Base-by-base conservation (phyloP, 148 eudicot species). In the Fagopyrum esculentum region DNA sequence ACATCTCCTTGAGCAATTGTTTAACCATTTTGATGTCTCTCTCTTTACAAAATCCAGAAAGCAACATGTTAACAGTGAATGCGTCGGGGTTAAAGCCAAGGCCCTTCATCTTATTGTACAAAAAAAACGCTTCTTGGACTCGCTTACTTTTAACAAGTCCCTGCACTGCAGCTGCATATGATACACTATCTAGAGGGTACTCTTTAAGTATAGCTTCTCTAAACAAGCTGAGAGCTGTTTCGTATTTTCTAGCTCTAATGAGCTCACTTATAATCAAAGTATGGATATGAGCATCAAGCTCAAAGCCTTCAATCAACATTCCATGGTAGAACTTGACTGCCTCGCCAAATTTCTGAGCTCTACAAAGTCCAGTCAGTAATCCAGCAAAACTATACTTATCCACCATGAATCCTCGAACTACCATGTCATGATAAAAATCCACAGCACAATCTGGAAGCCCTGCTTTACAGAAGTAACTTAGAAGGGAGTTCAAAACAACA, bases 361-460 rank as follows among this genome's bases (percentile, higher is more conserved):
- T 73, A 74, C 86, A 85, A 4, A 83, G 75, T 54, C 85, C 88
- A 51, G 63, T 51, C 29, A 87, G 80, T 70, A 85, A 73, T 73
- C 82, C 87, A 77, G 87, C 78, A 79, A 74, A 85, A 77, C 81
- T 87, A 45, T 87, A 85, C 47, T 78, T 81, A 73, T 87, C 90
- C 12, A 85, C 84, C 19, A 47, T 50, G 73, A 81, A 82, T 8
- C 84, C 88, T 68, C 80, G 73, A 69, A 56, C 75, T 52, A 74
- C 78, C 82, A 87, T 81, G 80, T 83, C 83, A 70, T 77, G 73
- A 44, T 80, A 87, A 50, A 87, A 80, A 50, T 82, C 82, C 73
- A 87, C 75, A 63, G 88, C 88, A 75, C 74, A 73, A 55, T 73
- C 51, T 17, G 87, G 82, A 71, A 80, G 74, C 54, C 90, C 90